phyloP scores from a whole-genome alignment of 2,329 filamentous ascomycete genomes.

The Alternaria conjuncta region DNA sequence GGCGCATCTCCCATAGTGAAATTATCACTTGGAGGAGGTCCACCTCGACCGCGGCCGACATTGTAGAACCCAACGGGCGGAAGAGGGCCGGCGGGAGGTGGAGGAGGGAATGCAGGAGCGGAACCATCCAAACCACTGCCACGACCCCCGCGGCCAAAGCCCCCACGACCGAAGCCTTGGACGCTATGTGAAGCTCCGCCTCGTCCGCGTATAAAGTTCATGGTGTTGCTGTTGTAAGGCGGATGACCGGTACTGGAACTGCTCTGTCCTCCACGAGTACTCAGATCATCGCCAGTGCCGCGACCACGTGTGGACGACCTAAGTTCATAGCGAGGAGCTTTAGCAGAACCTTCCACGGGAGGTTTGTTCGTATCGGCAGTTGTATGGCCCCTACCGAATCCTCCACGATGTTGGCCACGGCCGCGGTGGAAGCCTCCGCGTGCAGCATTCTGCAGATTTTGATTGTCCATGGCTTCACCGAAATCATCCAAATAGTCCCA shows the following conservation, averaged over 20 bases:
- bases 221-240: not conserved
- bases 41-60: not conserved
- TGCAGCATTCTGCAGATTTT: not conserved
- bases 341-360: not conserved
- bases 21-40: not conserved
- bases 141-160: not conserved
- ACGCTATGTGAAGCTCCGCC: not conserved
- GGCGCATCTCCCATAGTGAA: not conserved
- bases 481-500: too few species aligned
- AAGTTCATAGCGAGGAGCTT: conserved; percentile 2
- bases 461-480: not conserved
- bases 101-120: not conserved
- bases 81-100: not conserved
- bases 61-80: not conserved
- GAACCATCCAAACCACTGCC: not conserved
- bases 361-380: not conserved
- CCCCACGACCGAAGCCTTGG: not conserved
- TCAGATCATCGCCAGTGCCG: not conserved
- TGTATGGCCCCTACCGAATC: not conserved
- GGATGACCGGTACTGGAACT: too few species aligned
- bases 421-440: not conserved
- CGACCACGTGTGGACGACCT: conserved; percentile 8
- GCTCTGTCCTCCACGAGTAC: not conserved
- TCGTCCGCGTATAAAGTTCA: not conserved
- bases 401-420: not conserved